Base-by-base conservation (phyloP, 345 rosid genomes). In the Citrus mangshanensis region DNA sequence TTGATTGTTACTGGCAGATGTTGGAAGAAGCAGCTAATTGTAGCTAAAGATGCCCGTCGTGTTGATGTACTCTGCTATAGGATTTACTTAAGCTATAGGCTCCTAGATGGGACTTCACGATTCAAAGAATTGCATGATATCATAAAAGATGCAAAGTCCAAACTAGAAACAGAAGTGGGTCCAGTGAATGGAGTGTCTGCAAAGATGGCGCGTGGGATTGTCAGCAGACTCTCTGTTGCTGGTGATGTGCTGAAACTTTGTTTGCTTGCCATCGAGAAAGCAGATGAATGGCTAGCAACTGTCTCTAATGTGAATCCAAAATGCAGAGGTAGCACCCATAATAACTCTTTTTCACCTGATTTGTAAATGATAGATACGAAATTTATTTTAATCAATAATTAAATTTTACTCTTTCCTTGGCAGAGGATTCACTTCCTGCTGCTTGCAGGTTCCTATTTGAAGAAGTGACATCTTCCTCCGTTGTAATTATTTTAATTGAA, bases 31-130 rank as follows among this genome's bases (percentile, higher is more conserved):
- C 99, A 96, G 84, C 87, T 96, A 18, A 78, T 78, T 70, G 84
- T 87, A 63, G 97, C 98, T 19, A 94, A 92, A 84, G 98, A 93
- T 85, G 99, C 99, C 42, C 89, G 99, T 21, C 83, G 98, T 51
- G 76, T 94, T 59, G 99, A 97, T 78, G 91, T 90, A 56, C 85
- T 97, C 3, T 94, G 98, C 79, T 86, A 89, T 82, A 90, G 99
- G 85, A 93, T 97, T 78, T 90, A 81, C 83, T 82, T 97, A 84
- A 86, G 98, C 86, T 92, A 80, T 82, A 88, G 95, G 81, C 90
- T 97, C 77, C 89, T 97, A 19, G 85, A 86, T 37, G 97, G 92
- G 68, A 97, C 98, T 82, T 87, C 85, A 75, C 70, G 90, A 78
- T 94, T 93, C 84, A 84, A 85, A 88, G 93, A 86, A 68, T 77